These are phyloP conservation scores for Fraxinus xanthoxyloides DNA, from an alignment of 305 asterid species.

Conservation along the genomic window DNA sequence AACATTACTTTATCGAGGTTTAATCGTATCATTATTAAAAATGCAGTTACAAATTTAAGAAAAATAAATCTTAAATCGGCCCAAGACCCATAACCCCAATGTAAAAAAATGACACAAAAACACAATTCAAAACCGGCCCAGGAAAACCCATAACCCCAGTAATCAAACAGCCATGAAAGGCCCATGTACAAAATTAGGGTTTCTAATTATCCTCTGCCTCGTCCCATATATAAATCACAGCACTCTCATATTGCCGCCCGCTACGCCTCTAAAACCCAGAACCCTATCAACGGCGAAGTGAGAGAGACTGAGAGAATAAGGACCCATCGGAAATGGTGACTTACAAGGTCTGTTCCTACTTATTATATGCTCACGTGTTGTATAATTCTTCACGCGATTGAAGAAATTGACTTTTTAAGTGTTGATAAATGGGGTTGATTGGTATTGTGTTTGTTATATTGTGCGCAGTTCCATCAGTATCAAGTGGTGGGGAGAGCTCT, in stretches of 20 bases:
- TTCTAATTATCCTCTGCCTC: background rate
- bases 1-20: no score
- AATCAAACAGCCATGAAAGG: background rate
- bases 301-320: background rate
- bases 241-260: background rate
- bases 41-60: no score
- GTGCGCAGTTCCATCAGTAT: slow-evolving; percentile 64
- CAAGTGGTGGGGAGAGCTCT: slow-evolving; percentile 77
- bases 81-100: no score
- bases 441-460: slow-evolving; percentile 11
- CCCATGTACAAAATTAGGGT: slow-evolving; percentile 6
- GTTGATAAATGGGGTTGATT: no score
- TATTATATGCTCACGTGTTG: background rate
- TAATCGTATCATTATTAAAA: no score
- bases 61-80: no score
- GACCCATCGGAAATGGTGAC: slow-evolving; percentile 36
- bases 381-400: background rate
- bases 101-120: background rate
- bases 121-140: background rate
- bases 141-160: background rate
- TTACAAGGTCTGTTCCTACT: slow-evolving; percentile 31
- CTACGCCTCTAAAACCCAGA: background rate
- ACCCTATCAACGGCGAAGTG: slow-evolving; percentile 2
- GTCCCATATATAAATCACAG: background rate
- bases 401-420: no score